phyloP scores from a whole-genome alignment of 2,329 filamentous ascomycete genomes.

The Fonsecaea pugnacius region DNA sequence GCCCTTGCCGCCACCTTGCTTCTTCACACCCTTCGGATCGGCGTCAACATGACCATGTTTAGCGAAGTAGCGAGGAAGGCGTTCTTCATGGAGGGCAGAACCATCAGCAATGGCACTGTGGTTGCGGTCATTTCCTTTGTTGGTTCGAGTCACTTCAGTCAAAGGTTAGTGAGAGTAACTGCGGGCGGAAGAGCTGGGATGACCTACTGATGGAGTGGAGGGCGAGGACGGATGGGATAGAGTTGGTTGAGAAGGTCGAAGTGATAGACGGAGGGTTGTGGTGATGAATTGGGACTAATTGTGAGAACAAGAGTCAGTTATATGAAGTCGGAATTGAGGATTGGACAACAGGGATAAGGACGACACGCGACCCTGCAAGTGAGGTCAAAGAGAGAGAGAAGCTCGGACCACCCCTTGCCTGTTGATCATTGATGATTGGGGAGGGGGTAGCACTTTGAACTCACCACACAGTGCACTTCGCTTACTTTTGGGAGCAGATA shows the following conservation, averaged over 20 bases:
- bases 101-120: conserved; percentile 79
- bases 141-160: conserved; percentile 86
- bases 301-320: conserved; percentile 26
- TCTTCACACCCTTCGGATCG: conserved; percentile 94
- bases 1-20: conserved; percentile 87
- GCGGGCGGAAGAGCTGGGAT: conserved; percentile 9
- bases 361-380: conserved; percentile 33
- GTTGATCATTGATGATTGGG: conserved; percentile 16
- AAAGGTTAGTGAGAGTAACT: conserved; percentile 6
- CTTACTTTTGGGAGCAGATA: conserved; percentile 2
- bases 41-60: conserved; percentile 80
- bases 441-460: conserved; percentile 13
- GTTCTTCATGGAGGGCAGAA: conserved; percentile 69
- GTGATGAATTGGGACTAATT: conserved; percentile 29
- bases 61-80: conserved; percentile 88
- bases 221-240: not conserved
- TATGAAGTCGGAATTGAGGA: conserved; percentile 30
- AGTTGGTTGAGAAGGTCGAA: conserved; percentile 18
- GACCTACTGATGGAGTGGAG: conserved; percentile 33
- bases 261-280: conserved; percentile 17
- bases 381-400: conserved; percentile 21
- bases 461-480: conserved; percentile 26
- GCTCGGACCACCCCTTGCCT: conserved; percentile 32
- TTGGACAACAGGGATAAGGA: conserved; percentile 9
- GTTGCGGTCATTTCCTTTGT: conserved; percentile 94